Base-by-base conservation (phyloP, 2,329 filamentous ascomycete species). In the Sclerotinia minor region DNA sequence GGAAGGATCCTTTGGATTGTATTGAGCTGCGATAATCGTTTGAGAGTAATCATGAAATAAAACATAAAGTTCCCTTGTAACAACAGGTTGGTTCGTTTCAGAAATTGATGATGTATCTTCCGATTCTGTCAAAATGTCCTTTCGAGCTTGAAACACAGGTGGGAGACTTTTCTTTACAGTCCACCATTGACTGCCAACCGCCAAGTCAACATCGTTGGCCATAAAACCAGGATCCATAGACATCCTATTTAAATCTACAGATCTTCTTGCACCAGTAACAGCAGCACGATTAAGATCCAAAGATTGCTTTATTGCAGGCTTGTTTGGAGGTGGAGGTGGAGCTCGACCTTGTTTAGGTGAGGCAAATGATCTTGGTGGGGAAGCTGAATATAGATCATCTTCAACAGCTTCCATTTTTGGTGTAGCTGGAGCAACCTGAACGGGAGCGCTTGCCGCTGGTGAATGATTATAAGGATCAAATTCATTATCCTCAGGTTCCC, bases 41-140 rank as follows among this genome's bases (percentile, higher is more conserved):
- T 98, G 95, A 24, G 94, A 97, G 79, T 99, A 99, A 80, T 99
- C 95, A 75, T 93, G 89, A 81, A 92, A 99, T 11, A 99, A 81
- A n/a, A 98, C 83, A 73, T 90, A 95, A 53, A 97, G 84, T 69
- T 94, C 88, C 72, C 94, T 94, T 8, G 89, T 91, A 26, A 96
- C 82, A 1, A 84, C 85, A 0, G 87, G 87, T 77, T 89, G 89
- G 35, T 91, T 88, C 38, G 89, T 89, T 19, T 89, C 86, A 71
- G 89, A 88, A 15, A 85, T 84, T 19, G 89, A 85, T 8, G 85
- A 88, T 1, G 89, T 87, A 76, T 97, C 92, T 71, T 96, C 92
- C 29, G 89, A 85, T 78, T 98, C 93, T 64, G 87, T 90, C 65
- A 92, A 85, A 21, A 98, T 84, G 76, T 99, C 95, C 73, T 88